These are phyloP conservation scores for Claviceps sp. DNA, from an alignment of 2,329 filamentous ascomycete genomes.

Conservation along the genomic window DNA sequence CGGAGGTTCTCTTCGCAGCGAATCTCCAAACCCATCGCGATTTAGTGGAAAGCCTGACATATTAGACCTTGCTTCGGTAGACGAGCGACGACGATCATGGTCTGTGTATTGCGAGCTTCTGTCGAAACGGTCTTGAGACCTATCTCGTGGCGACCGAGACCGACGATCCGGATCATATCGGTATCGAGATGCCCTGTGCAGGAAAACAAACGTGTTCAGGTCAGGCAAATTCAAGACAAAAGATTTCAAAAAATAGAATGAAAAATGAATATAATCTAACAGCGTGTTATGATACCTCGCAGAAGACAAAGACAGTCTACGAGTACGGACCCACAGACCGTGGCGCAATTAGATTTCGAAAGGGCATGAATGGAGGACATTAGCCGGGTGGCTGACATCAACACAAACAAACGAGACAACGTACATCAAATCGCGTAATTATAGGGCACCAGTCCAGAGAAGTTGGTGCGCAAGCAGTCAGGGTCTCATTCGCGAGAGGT, in stretches of 20 bases:
- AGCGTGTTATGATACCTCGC: not conserved
- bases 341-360: constrained; percentile 2
- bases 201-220: not conserved
- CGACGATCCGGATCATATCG: constrained; percentile 51
- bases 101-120: constrained; percentile 42
- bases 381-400: not conserved
- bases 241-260: too few species aligned
- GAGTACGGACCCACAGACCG: not conserved
- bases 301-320: not conserved
- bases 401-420: not conserved
- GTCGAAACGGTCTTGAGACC: constrained; percentile 55
- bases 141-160: constrained; percentile 53
- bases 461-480: constrained; percentile 1
- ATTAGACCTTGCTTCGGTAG: constrained; percentile 41
- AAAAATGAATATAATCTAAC: not conserved
- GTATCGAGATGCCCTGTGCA: constrained; percentile 38
- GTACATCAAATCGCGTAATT: constrained; percentile 3
- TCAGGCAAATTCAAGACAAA: constrained; percentile 1
- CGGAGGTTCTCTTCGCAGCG: constrained; percentile 54
- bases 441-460: constrained; percentile 2
- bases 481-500: constrained; percentile 1
- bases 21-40: constrained; percentile 44
- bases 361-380: not conserved
- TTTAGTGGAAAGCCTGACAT: constrained; percentile 46
- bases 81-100: constrained; percentile 57